Percentiles rank a stretch among this genome's conserved stretches.
Conservation (phyloP, 2,329 filamentous ascomycete species). For the Calonectria honghensis region DNA sequence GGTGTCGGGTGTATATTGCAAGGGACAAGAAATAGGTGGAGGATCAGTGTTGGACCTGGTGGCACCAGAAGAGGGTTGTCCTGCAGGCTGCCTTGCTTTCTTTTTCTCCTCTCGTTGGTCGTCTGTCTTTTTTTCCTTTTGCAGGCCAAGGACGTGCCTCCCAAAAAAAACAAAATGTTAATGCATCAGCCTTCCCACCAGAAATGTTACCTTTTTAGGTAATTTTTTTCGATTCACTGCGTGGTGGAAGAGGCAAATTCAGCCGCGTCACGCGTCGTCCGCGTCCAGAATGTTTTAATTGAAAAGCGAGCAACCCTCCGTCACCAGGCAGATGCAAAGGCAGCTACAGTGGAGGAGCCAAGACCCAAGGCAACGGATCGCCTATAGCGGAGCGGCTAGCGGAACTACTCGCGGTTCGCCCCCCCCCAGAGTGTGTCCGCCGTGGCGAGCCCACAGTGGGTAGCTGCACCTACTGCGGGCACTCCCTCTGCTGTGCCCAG, state of each 20-base stretch:
- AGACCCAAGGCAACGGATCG: slow-evolving; percentile 24
- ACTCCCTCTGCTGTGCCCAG: slow-evolving; percentile 3
- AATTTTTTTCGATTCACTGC: slow-evolving; percentile 7
- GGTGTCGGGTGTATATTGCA: slow-evolving; percentile 37
- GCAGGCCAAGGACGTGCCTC: neutral
- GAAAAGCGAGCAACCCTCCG: neutral
- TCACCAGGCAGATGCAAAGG: slow-evolving; percentile 9
- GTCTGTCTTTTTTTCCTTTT: slow-evolving; percentile 8
- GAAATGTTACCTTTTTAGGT: neutral
- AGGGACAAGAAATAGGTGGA: slow-evolving; percentile 30
- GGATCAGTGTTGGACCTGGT: slow-evolving; percentile 23
- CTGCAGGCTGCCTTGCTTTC: slow-evolving; percentile 22
- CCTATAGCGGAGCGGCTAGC: slow-evolving; percentile 24
- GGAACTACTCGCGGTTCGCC: slow-evolving; percentile 12
- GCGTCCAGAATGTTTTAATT: slow-evolving; percentile 13
- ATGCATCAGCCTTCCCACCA: neutral
- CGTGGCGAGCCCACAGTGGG: slow-evolving; percentile 17
- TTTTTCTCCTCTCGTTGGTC: neutral
- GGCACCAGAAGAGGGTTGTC: slow-evolving; percentile 21
- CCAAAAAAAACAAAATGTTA: neutral
- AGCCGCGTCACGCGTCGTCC: slow-evolving; percentile 32
- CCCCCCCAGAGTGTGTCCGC: slow-evolving; percentile 5
- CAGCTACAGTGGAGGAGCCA: slow-evolving; percentile 16
- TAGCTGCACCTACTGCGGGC: slow-evolving; percentile 13
- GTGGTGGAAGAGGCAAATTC: slow-evolving; percentile 21